Evolutionary conservation across 345 rosid species (phyloP).

Genomic region (Ailanthus altissimus): DNA sequence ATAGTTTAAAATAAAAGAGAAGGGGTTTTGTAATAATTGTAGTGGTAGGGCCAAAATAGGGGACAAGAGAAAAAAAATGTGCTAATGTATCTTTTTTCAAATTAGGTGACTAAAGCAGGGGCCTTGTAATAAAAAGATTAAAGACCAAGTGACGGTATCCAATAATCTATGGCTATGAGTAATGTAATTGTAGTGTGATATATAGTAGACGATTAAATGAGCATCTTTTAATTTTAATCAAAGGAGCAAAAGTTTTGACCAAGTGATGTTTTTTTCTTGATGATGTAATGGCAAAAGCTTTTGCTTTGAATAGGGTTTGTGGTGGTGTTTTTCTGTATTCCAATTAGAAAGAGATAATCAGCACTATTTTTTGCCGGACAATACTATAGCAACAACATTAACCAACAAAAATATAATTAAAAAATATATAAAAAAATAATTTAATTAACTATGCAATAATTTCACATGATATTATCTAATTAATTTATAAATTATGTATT

Average conservation of each 20-base stretch:
- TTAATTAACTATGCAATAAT: too few relatives aligned
- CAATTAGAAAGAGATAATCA: not conserved
- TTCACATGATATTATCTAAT: too few relatives aligned
- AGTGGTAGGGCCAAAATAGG: conserved; percentile 9
- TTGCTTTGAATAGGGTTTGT: not conserved
- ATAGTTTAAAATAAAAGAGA: not conserved
- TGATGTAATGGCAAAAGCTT: not conserved
- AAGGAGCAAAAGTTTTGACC: not conserved
- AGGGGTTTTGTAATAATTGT: conserved; percentile 15
- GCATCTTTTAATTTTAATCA: not conserved
- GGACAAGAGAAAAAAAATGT: not conserved
- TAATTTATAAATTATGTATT: too few relatives aligned
- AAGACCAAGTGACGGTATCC: not conserved
- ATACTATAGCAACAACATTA: not conserved
- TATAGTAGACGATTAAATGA: not conserved
- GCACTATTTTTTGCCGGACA: not conserved
- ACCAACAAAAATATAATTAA: not conserved
- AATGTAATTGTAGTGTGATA: not conserved
- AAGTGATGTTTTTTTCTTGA: not conserved
- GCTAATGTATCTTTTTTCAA: conserved; percentile 14
- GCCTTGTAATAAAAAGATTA: not conserved
- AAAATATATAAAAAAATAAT: too few relatives aligned
- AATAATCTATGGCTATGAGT: not conserved
- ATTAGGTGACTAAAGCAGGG: conserved; percentile 12
- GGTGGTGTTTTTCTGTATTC: conserved; percentile 7